These are phyloP conservation scores for Phaeolepiota aurea DNA, from an alignment of 768 basidiomycete species.

Conservation along the genomic window DNA sequence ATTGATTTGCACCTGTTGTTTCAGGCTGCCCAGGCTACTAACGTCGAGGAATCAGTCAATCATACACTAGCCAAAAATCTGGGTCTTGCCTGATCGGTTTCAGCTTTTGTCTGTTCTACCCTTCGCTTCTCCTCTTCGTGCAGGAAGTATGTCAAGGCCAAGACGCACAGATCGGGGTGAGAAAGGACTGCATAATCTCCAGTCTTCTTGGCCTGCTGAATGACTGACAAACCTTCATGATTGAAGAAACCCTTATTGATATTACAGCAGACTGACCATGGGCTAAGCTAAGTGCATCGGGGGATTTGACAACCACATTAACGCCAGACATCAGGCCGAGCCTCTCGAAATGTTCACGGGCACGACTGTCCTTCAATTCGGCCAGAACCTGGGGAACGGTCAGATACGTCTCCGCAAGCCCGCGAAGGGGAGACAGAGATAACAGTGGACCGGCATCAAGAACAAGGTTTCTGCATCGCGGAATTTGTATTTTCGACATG, in stretches of 20 bases:
- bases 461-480: constrained; percentile 69
- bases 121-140: constrained; percentile 42
- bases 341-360: constrained; percentile 78
- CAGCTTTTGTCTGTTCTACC: neutral
- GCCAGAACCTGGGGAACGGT: constrained; percentile 87
- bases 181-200: constrained; percentile 94
- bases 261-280: constrained; percentile 48
- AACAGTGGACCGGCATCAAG: constrained; percentile 93
- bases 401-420: constrained; percentile 76
- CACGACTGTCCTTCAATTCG: constrained; percentile 84
- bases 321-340: constrained; percentile 73
- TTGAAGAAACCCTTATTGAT: neutral
- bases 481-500: constrained; percentile 17
- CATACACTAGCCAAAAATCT: neutral
- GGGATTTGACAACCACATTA: constrained; percentile 59
- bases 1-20: neutral
- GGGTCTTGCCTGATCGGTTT: neutral
- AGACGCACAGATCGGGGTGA: constrained; percentile 80
- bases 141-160: constrained; percentile 81
- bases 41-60: neutral
- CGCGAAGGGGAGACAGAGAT: constrained; percentile 82
- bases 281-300: constrained; percentile 61
- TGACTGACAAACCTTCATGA: constrained; percentile 45
- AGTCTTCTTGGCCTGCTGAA: constrained; percentile 87
- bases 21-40: neutral